Percentiles rank a stretch among this genome's conserved stretches.
Evolutionary conservation across 768 basidiomycete species (phyloP).

Genomic region (Phanerodontia chrysosporium): DNA sequence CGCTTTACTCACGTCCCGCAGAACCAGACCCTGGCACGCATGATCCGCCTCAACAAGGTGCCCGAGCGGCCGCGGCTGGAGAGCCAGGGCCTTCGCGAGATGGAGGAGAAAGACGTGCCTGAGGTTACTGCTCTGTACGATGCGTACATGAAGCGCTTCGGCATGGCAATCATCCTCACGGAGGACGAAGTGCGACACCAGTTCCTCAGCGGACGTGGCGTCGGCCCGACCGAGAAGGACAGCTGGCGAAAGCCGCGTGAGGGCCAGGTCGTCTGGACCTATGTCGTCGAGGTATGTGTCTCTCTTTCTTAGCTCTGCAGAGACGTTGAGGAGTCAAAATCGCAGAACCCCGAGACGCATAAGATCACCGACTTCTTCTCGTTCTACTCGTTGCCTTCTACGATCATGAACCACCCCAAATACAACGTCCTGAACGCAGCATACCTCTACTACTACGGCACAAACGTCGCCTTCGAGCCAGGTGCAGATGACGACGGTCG

Average conservation of each 20-base stretch:
- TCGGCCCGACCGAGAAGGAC: conserved; percentile 41
- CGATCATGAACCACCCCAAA: conserved; percentile 76
- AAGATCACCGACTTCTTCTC: conserved; percentile 94
- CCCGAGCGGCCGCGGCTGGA: conserved; percentile 43
- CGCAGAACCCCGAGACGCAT: conserved; percentile 77
- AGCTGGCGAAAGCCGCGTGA: conserved; percentile 44
- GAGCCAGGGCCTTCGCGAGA: conserved; percentile 72
- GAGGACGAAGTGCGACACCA: conserved; percentile 82
- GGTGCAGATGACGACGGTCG: conserved; percentile 56
- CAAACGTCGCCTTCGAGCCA: conserved; percentile 63
- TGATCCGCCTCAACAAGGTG: conserved; percentile 74
- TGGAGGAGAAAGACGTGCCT: conserved; percentile 74
- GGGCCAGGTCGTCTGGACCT: conserved; percentile 92
- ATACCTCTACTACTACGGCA: conserved; percentile 95
- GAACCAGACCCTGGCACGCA: conserved; percentile 85
- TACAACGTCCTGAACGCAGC: conserved; percentile 81
- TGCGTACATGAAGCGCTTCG: conserved; percentile 82
- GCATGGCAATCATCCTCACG: conserved; percentile 70
- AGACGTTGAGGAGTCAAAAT: too few relatives aligned
- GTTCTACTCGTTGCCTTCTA: conserved; percentile 94
- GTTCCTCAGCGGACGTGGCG: conserved; percentile 81
- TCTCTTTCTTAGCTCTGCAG: too few relatives aligned
- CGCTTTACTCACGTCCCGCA: conserved; percentile 87
- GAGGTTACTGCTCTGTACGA: conserved; percentile 67
- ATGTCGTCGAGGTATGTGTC: conserved; percentile 81